Base-by-base conservation (phyloP, 2,329 filamentous ascomycete species). In the Diplocarpon rosae region DNA sequence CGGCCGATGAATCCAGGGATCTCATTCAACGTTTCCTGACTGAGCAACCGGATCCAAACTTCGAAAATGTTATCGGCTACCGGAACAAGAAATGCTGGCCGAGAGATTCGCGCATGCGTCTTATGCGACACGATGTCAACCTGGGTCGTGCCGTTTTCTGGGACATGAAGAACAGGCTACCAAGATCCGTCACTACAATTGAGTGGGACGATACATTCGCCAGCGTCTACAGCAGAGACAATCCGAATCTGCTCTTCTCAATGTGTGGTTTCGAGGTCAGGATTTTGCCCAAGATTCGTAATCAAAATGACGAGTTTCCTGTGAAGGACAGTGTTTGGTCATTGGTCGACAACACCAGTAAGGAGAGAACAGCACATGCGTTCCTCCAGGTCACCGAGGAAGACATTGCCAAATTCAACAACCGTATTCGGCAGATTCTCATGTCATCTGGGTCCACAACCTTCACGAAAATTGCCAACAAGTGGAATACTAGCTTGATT, bases 1-100 rank as follows among this genome's bases (percentile, higher is more conserved):
- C 77, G 3, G 89, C 89, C 0, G 92, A 98, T 37, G 92, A 98
- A 60, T 95, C 90, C 2, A 76, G 92, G 49, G 92, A 98, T 58
- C 72, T 98, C 37, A 98, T 98, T 47, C 92, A 98, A 63, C 83
- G 92, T 9, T 98, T 96, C 73, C 71, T 98, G 55, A 98, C 93
- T 0, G 93, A 98, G 62, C 90, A 98, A 60, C 92, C 92, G 0
- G 93, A 98, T 64, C 92, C 92, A 2, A 98, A 98, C 62, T 98
- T 98, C 54, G 92, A 98, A 63, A 98, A 98, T 53, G 92, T 98
- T 34, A 96, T 98, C 56, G 92, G 92, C 0, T 98, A 96, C 66
- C 89, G 86, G 70, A 98, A 94, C 67, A 98, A 98, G 72, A 98
- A 96, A 64, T 98, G 93, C 66, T 98, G 92, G 92, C 93, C 92